Evolutionary conservation across 2,329 filamentous ascomycete species (phyloP).

Genomic region (Ceratocystis harringtonii): DNA sequence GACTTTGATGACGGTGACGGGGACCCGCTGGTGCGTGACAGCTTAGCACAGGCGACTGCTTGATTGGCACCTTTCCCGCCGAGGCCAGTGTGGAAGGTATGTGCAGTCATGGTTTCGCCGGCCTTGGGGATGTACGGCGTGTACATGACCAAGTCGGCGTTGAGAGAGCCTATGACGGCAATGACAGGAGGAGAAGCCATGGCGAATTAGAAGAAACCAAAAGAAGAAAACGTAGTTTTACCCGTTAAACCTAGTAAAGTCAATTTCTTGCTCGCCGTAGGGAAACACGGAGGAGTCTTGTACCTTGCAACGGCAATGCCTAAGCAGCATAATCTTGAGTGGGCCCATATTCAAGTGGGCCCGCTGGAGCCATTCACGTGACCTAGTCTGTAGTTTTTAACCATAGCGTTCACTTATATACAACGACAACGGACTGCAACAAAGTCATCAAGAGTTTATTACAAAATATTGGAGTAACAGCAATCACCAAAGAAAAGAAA

Average conservation of each 20-base stretch:
- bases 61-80: constrained; percentile 68
- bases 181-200: constrained; percentile 30
- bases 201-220: neutral
- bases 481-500: constrained; percentile 7
- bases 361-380: constrained; percentile 7
- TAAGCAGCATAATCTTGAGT: neutral
- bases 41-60: constrained; percentile 47
- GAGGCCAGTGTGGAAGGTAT: constrained; percentile 30
- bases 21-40: constrained; percentile 29
- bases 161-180: constrained; percentile 56
- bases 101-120: constrained; percentile 54
- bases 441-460: neutral
- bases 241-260: too few species aligned
- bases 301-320: neutral
- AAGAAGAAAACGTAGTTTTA: neutral
- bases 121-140: constrained; percentile 50
- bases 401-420: neutral
- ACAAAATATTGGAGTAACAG: neutral
- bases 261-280: neutral
- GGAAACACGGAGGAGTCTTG: neutral
- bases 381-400: neutral
- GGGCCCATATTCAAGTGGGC: neutral
- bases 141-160: constrained; percentile 55
- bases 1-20: neutral
- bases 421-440: neutral